These are phyloP conservation scores for Canavalia gladiata DNA, from an alignment of 306 rosid genomes.

Conservation along the genomic window DNA sequence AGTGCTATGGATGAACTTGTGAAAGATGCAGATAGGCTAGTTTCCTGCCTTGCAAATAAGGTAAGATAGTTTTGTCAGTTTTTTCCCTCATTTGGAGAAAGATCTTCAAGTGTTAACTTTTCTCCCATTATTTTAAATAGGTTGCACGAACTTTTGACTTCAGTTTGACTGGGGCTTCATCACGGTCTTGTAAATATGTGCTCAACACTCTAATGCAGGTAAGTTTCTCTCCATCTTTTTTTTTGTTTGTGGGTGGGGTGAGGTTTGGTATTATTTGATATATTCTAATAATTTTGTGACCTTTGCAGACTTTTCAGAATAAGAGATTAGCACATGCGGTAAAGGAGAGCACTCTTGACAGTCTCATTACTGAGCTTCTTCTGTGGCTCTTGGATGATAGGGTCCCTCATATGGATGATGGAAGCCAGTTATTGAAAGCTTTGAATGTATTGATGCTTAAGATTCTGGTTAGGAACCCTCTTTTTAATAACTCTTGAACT, in stretches of 20 bases:
- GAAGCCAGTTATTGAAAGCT: slow-evolving; percentile 97
- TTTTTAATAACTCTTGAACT: not conserved
- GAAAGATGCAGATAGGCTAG: slow-evolving; percentile 92
- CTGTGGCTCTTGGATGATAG: slow-evolving; percentile 99
- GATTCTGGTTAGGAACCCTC: slow-evolving; percentile 72
- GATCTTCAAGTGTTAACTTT: slow-evolving; percentile 1
- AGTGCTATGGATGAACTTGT: slow-evolving; percentile 87
- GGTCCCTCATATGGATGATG: slow-evolving; percentile 99
- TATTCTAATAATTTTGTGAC: slow-evolving; percentile 18
- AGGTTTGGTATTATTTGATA: slow-evolving; percentile 29
- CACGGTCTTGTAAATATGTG: slow-evolving; percentile 99
- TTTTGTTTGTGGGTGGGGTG: not conserved
- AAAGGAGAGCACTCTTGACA: slow-evolving; percentile 89
- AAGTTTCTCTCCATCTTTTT: slow-evolving; percentile 21
- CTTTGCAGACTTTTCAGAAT: slow-evolving; percentile 91
- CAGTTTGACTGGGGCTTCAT: slow-evolving; percentile 94
- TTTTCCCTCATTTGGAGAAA: not conserved
- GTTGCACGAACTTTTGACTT: slow-evolving; percentile 98
- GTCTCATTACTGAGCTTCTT: slow-evolving; percentile 95
- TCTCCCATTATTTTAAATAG: slow-evolving; percentile 51
- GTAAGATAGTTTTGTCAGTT: slow-evolving; percentile 47
- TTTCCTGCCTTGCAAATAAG: slow-evolving; percentile 93
- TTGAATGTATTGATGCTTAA: slow-evolving; percentile 97
- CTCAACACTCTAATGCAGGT: slow-evolving; percentile 99
- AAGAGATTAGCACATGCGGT: slow-evolving; percentile 94